Conservation (phyloP, 176 grass and related monocot genomes). For the Hsuehochloa calcarea region DNA sequence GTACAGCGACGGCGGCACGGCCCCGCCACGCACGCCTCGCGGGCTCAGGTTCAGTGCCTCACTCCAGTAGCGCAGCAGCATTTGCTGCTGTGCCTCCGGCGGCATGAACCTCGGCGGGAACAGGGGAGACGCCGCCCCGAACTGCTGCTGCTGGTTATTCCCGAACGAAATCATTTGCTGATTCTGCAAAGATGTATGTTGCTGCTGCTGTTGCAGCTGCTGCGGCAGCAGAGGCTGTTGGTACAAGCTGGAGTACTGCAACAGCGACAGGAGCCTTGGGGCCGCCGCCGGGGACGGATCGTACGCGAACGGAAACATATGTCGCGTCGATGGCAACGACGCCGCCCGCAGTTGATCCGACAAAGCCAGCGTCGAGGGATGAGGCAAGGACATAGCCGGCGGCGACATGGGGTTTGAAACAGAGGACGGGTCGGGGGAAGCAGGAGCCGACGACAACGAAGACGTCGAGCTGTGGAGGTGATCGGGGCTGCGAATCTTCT, state of each 20-base stretch:
- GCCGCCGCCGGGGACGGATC: slow-evolving; percentile 21
- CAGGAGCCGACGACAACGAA: slow-evolving; percentile 24
- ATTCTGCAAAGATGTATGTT: neutral
- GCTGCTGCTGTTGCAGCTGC: neutral
- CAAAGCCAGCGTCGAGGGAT: neutral
- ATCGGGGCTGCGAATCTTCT: slow-evolving; percentile 70
- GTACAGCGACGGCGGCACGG: slow-evolving; percentile 48
- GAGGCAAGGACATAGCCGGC: neutral
- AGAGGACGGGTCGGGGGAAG: slow-evolving; percentile 51
- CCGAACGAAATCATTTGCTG: slow-evolving; percentile 80
- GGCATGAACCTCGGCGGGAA: slow-evolving; percentile 47
- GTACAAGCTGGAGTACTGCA: slow-evolving; percentile 40
- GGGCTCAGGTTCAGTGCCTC: slow-evolving; percentile 79
- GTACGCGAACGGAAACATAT: slow-evolving; percentile 74
- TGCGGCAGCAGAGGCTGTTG: slow-evolving; percentile 13
- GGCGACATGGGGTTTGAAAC: slow-evolving; percentile 54
- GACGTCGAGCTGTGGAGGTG: slow-evolving; percentile 37
- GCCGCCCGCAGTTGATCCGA: neutral
- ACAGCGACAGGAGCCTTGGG: slow-evolving; percentile 14
- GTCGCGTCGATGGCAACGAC: slow-evolving; percentile 35
- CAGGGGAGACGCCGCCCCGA: slow-evolving; percentile 17
- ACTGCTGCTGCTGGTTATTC: slow-evolving; percentile 6
- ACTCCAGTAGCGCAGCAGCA: slow-evolving; percentile 72
- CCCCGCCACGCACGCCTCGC: slow-evolving; percentile 34
- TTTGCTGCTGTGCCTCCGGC: slow-evolving; percentile 41